Evolutionary conservation across 495 filamentous ascomycete species (phyloP).

Genomic region (Daldinia vernicosa): DNA sequence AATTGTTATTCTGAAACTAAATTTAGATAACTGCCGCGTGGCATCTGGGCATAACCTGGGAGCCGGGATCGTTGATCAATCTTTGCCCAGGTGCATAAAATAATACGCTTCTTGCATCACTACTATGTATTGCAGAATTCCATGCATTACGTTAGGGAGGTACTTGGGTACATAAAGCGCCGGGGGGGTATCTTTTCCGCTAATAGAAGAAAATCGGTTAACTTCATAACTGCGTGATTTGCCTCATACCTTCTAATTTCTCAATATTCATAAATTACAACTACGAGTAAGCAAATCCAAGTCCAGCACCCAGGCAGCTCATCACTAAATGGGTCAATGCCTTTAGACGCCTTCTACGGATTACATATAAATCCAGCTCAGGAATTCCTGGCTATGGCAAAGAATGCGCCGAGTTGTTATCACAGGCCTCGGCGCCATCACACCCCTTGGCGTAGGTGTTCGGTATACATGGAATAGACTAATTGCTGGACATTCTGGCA

Average conservation of each 20-base stretch:
- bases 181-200: not conserved
- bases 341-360: not conserved
- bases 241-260: slow-evolving; percentile 11
- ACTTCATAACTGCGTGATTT: slow-evolving; percentile 15
- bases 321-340: not conserved
- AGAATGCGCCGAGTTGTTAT: slow-evolving; percentile 92
- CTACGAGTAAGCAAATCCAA: not conserved
- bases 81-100: not conserved
- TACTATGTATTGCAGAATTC: not conserved
- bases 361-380: slow-evolving; percentile 1
- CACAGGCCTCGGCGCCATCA: slow-evolving; percentile 91
- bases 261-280: not conserved
- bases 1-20: slow-evolving; percentile 14
- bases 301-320: not conserved
- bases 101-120: not conserved
- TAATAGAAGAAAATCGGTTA: slow-evolving; percentile 11
- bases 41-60: slow-evolving; percentile 32
- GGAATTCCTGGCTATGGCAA: slow-evolving; percentile 41
- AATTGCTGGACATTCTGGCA: slow-evolving; percentile 79
- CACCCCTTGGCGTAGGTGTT: slow-evolving; percentile 86
- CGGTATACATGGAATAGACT: slow-evolving; percentile 82
- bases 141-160: not conserved
- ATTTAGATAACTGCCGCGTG: slow-evolving; percentile 27
- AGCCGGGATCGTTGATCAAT: not conserved
- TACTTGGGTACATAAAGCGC: too few relatives aligned